These are phyloP conservation scores for Ottelia alismoides DNA, from an alignment of 106 monocot genomes.

Conservation along the genomic window DNA sequence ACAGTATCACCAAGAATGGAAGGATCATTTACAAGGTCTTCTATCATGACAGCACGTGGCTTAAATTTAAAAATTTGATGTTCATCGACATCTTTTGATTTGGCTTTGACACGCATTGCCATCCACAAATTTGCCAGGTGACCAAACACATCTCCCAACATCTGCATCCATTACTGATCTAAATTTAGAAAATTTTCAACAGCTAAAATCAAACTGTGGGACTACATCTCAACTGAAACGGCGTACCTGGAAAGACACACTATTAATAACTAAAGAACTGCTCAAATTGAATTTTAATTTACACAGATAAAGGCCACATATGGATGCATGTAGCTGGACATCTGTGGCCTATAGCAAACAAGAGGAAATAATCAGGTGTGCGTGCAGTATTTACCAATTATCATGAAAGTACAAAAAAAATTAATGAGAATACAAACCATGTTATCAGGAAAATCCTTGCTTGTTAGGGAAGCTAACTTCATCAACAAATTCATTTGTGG, in stretches of 20 bases:
- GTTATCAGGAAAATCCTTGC: conserved; percentile 17
- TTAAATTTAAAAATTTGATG: conserved; percentile 51
- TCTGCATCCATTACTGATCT: too few species aligned
- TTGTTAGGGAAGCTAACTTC: conserved; percentile 35
- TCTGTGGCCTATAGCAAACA: conserved; percentile 3
- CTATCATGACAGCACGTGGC: conserved; percentile 46
- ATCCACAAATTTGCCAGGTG: conserved; percentile 64
- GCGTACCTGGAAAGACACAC: conserved; percentile 46
- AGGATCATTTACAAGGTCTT: conserved; percentile 39
- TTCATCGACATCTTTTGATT: conserved; percentile 38
- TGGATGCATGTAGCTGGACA: conserved; percentile 25
- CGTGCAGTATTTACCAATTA: neutral
- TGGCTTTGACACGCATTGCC: conserved; percentile 47
- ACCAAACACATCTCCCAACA: conserved; percentile 47
- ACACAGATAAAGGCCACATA: conserved; percentile 44
- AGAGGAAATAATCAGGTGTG: neutral
- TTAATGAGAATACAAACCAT: neutral
- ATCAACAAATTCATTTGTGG: conserved; percentile 30
- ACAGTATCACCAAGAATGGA: conserved; percentile 18
- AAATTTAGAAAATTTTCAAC: conserved; percentile 6
- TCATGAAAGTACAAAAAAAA: neutral
- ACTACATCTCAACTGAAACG: neutral
- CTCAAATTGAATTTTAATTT: conserved; percentile 25
- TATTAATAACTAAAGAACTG: conserved; percentile 48
- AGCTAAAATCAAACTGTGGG: neutral